These are phyloP conservation scores for Daldinia concentrica DNA, from an alignment of 495 filamentous ascomycete species.

Conservation along the genomic window DNA sequence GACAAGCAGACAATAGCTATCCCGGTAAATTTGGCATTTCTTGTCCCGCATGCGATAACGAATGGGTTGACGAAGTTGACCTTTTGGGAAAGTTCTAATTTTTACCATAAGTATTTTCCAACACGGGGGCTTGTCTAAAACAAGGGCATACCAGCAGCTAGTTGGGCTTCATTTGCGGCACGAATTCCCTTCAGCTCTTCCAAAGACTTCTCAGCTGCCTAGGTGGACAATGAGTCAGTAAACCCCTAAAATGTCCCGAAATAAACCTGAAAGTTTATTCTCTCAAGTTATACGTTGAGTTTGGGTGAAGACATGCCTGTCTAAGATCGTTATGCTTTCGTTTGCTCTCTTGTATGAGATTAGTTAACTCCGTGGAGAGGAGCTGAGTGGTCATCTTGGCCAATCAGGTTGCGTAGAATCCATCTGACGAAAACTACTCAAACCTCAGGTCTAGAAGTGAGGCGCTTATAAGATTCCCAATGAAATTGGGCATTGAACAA, in stretches of 20 bases:
- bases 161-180: conserved; percentile 79
- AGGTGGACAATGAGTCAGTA: conserved; percentile 24
- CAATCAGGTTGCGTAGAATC: conserved; percentile 39
- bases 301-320: conserved; percentile 64
- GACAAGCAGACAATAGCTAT: conserved; percentile 90
- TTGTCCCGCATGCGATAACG: conserved; percentile 86
- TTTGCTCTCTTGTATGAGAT: conserved; percentile 94
- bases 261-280: not conserved
- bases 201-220: conserved; percentile 94
- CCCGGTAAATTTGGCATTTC: conserved; percentile 86
- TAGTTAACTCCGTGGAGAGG: conserved; percentile 86
- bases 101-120: conserved; percentile 38
- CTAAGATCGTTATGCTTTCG: conserved; percentile 89
- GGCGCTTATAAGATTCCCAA: not conserved
- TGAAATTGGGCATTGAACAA: not conserved
- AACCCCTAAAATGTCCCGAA: conserved; percentile 31
- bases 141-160: conserved; percentile 74
- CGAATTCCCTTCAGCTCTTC: conserved; percentile 86
- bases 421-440: conserved; percentile 30
- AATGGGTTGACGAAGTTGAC: conserved; percentile 91
- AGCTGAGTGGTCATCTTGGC: conserved; percentile 91
- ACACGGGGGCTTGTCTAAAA: not conserved
- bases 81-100: conserved; percentile 79
- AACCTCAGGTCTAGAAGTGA: not conserved
- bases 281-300: not conserved